phyloP scores from a whole-genome alignment of 257 asterid species.

The Salvia rosmarinus region DNA sequence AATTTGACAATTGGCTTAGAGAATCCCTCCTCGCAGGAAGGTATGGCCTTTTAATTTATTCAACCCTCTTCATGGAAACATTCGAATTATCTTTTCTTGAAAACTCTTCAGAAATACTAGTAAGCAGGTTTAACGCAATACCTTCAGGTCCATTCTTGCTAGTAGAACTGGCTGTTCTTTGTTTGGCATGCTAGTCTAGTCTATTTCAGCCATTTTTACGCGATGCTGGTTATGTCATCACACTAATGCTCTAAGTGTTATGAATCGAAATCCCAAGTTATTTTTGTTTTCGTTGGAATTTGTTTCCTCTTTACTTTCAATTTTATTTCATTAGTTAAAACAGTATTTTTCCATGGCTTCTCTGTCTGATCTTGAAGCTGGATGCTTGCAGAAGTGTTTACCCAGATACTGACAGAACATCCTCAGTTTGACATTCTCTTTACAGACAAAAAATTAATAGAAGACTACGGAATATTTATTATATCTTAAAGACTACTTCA shows the following conservation, averaged over 20 bases:
- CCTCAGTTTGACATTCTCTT: neutral
- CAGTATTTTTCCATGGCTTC: neutral
- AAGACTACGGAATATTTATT: neutral
- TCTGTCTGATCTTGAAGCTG: neutral
- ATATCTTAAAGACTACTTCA: neutral
- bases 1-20: constrained; percentile 68
- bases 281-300: neutral
- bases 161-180: too few relatives aligned
- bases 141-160: neutral
- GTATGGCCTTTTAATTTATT: constrained; percentile 32
- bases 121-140: neutral
- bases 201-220: neutral
- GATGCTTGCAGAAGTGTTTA: neutral
- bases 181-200: neutral
- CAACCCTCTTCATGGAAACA: neutral
- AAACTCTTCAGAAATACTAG: neutral
- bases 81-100: neutral
- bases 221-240: neutral
- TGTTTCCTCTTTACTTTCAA: too few relatives aligned
- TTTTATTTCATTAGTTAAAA: too few relatives aligned
- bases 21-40: constrained; percentile 69
- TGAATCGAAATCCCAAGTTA: neutral
- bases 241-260: neutral
- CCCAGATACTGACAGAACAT: too few relatives aligned
- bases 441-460: neutral